A percentile compares a stretch with the other conserved stretches of the same genome.
Evolutionary conservation across 2,329 filamentous ascomycete genomes (phyloP).

Genomic region (Purpureocillium takamizusanense): DNA sequence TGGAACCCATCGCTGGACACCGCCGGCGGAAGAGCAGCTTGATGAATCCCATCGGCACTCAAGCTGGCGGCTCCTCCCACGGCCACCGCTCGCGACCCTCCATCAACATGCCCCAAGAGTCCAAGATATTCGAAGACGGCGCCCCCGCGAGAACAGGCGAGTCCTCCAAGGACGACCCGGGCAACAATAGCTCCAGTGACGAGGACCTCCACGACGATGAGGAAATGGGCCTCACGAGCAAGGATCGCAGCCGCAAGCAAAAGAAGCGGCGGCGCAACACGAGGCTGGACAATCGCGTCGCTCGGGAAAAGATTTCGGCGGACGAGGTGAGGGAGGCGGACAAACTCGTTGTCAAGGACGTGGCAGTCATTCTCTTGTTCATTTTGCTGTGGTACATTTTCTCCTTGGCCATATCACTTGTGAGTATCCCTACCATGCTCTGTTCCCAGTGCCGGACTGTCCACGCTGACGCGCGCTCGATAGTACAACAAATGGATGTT

Average conservation of each 20-base stretch:
- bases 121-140: conserved; percentile 38
- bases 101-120: conserved; percentile 24
- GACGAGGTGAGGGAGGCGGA: conserved; percentile 71
- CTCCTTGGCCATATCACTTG: conserved; percentile 84
- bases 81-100: conserved; percentile 3
- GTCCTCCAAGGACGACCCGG: conserved; percentile 19
- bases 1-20: conserved; percentile 45
- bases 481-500: conserved; percentile 99
- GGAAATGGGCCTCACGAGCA: conserved; percentile 74
- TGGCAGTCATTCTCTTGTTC: conserved; percentile 68
- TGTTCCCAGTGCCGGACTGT: no score
- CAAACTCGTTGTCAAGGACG: conserved; percentile 57
- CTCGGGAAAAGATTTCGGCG: conserved; percentile 51
- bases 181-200: conserved; percentile 54
- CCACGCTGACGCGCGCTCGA: conserved; percentile 9
- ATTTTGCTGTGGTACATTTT: conserved; percentile 86
- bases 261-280: conserved; percentile 59
- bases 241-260: conserved; percentile 60
- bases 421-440: conserved; percentile 35
- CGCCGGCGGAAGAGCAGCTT: conserved; percentile 48
- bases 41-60: conserved; percentile 26
- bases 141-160: conserved; percentile 14
- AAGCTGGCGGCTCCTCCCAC: not conserved
- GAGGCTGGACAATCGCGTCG: conserved; percentile 60
- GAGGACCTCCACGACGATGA: conserved; percentile 77